Percentiles rank a stretch among this genome's conserved stretches.
Evolutionary conservation across 306 rosid genomes (phyloP).

Genomic region (Astragalus membranaceus): DNA sequence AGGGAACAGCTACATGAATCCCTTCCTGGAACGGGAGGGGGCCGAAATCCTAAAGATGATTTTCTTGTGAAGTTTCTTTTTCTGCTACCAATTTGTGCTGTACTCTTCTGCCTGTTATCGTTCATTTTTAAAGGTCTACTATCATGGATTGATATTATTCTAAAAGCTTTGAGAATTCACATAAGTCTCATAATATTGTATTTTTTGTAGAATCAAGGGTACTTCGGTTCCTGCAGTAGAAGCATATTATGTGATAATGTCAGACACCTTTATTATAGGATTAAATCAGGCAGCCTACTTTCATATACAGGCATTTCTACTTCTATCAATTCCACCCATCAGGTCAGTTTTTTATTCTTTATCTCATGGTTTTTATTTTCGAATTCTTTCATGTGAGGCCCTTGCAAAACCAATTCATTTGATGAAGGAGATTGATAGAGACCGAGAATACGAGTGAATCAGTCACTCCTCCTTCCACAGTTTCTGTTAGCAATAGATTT

Average conservation of each 20-base stretch:
- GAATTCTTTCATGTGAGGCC: slow-evolving; percentile 14
- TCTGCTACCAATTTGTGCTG: slow-evolving; percentile 63
- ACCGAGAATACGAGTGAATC: too few species aligned
- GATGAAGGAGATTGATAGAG: background rate
- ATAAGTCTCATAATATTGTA: slow-evolving; percentile 10
- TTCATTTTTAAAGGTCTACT: slow-evolving; percentile 55
- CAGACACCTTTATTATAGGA: slow-evolving; percentile 62
- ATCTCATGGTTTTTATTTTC: slow-evolving; percentile 11
- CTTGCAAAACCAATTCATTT: background rate
- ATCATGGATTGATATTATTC: slow-evolving; percentile 17
- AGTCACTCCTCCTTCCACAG: too few species aligned
- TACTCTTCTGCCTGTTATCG: slow-evolving; percentile 54
- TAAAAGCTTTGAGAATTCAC: slow-evolving; percentile 7
- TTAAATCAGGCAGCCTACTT: slow-evolving; percentile 55
- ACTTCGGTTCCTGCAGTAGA: slow-evolving; percentile 52
- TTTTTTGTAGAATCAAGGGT: slow-evolving; percentile 47
- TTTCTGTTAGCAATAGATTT: too few species aligned
- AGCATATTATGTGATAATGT: slow-evolving; percentile 60
- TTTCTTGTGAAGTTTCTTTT: slow-evolving; percentile 65
- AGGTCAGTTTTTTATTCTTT: slow-evolving; percentile 38
- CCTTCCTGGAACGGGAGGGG: slow-evolving; percentile 92
- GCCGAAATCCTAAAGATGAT: slow-evolving; percentile 68
- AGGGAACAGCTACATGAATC: slow-evolving; percentile 73
- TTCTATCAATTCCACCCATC: slow-evolving; percentile 39
- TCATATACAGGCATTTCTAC: slow-evolving; percentile 54